Conservation (phyloP, 129 eudicot species). For the Tagetes erecta region DNA sequence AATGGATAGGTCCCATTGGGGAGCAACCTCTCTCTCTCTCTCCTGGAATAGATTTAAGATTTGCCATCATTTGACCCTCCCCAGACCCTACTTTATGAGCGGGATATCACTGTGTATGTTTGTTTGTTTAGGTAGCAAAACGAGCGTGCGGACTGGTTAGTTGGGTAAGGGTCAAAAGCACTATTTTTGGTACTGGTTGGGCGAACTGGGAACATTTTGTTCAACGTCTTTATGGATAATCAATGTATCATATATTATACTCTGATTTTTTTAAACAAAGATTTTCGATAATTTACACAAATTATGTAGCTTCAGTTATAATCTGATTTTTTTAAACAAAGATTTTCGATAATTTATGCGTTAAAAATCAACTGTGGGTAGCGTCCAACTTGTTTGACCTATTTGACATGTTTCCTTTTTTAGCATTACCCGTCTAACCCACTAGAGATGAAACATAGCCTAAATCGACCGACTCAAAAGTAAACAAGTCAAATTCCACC, state of each 20-base stretch:
- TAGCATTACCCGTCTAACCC: not conserved
- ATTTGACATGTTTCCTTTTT: not conserved
- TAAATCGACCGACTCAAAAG: not conserved
- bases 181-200: not conserved
- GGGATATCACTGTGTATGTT: too few relatives aligned
- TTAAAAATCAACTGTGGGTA: not conserved
- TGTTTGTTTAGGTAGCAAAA: too few relatives aligned
- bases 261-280: not conserved
- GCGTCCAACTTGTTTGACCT: not conserved
- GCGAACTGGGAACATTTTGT: conserved; percentile 1
- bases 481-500: not conserved
- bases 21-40: too few relatives aligned
- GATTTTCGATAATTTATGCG: not conserved
- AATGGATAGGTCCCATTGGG: not conserved
- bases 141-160: too few relatives aligned
- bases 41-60: too few relatives aligned
- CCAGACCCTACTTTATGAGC: too few relatives aligned
- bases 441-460: not conserved
- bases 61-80: too few relatives aligned
- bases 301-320: not conserved
- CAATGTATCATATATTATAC: not conserved
- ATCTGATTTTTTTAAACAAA: not conserved
- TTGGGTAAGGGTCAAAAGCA: not conserved
- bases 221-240: not conserved
- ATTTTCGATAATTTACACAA: not conserved